Evolutionary conservation across 768 basidiomycete species (phyloP), one percentile per base, ranked within the genome.

Genomic region (Nidularia sp.): DNA sequence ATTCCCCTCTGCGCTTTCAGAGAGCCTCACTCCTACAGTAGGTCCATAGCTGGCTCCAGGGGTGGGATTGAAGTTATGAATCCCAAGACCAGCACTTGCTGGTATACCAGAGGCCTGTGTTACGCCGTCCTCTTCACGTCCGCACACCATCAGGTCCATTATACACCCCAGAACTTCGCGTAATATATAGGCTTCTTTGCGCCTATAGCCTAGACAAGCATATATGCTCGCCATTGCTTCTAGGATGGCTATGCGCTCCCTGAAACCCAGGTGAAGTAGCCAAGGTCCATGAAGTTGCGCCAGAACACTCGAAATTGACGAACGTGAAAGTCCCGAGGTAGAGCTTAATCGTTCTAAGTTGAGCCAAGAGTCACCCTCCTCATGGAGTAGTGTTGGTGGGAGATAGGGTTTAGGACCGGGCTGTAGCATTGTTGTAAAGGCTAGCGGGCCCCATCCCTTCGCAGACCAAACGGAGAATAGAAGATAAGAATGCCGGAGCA

Each of bases 181-280:
- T 25, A 94, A 74, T 39, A 93, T 73, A 60, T 90, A 89, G 0
- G 86, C 88, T 69, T 97, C 95, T 70, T 96, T 96, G 45, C 97
- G 78, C 49, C 75, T 79, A 65, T 93, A 91, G 6, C 92, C 93
- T 4, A 99, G 66, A 57, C 84, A 87, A 8, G 86, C 78, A 66
- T 88, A 95, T 45, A 92, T 70, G 56, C 84, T 83, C 0, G 90
- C 88, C 45, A 86, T 79, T 34, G 78, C 75, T 58, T 89, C 84
- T 51, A 92, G 74, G 18, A 89, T 70, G 22, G 77, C 71, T 33
- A 97, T 78, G 41, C 91, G 83, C 58, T 93, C 90, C 48, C 84
- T 76, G 35, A 84, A 76, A 13, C 86, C 86, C 31, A 98, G 78
- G 60, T 90, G 87, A 13, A 92, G 66, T 22, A 97, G 70, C 86